Percentiles rank a stretch among this genome's conserved stretches.
Evolutionary conservation across 345 rosid species (phyloP).

Genomic region (Lepidium africanum): DNA sequence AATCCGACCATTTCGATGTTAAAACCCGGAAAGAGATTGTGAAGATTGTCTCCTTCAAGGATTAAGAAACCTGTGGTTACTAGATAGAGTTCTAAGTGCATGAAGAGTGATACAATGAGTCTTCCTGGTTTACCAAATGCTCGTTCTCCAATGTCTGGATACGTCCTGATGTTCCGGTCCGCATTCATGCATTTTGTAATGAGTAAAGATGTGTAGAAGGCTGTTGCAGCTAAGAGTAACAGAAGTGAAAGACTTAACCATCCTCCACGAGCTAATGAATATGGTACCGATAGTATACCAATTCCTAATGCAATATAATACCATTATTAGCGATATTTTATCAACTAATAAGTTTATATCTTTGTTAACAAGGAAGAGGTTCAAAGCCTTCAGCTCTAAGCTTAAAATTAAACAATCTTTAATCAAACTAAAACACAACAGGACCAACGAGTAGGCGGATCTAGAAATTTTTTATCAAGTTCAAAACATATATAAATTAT

Average conservation of each 20-base stretch:
- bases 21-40: constrained; percentile 32
- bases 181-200: constrained; percentile 33
- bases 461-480: too few species aligned
- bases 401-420: too few species aligned
- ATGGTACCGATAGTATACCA: constrained; percentile 42
- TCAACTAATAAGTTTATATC: too few species aligned
- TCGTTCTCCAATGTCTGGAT: constrained; percentile 31
- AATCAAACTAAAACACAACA: too few species aligned
- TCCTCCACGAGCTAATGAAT: constrained; percentile 42
- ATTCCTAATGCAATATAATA: constrained; percentile 16
- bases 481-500: too few species aligned
- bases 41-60: constrained; percentile 43
- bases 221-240: constrained; percentile 28
- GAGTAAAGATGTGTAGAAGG: constrained; percentile 34
- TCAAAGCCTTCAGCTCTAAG: too few species aligned
- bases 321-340: background rate
- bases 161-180: constrained; percentile 27
- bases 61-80: constrained; percentile 42
- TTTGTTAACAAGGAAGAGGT: too few species aligned
- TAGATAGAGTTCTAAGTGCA: constrained; percentile 36
- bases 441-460: too few species aligned
- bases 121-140: constrained; percentile 41
- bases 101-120: constrained; percentile 33
- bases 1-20: constrained; percentile 22
- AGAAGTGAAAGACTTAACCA: constrained; percentile 40